Evolutionary conservation across 352 stramenopile species (phyloP), one percentile per base, ranked within the genome.

Genomic region (Pythium volutum): DNA sequence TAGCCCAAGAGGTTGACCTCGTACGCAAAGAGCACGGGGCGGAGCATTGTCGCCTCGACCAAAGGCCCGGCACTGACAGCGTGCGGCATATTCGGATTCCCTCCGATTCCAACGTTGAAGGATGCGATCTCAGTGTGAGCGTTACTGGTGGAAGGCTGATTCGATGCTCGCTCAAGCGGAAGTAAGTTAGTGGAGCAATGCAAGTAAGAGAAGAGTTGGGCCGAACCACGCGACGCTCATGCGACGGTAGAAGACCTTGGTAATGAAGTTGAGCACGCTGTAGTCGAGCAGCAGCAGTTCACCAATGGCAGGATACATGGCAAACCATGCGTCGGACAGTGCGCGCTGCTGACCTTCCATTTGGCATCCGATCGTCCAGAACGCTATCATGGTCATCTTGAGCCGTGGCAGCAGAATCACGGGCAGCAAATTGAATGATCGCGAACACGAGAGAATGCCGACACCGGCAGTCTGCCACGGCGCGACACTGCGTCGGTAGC

Each of bases 301-400:
- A 20, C 49, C 61, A 5, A 74, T 74, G 0, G 51, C 62, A 16
- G 68, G 65, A 27, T 79, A 80, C 5, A 80, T 61, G 0, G 49
- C 64, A 43, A 75, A 79, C 75, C 73, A 84, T 0, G 72, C 42
- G 15, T 77, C 67, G 0, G 64, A 22, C 8, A 81, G 20, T 0
- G 61, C 67, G 8, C 18, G 15, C 52, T 81, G 66, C 15, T 76
- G 53, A 2, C 73, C 73, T 62, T 81, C 63, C 41, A 80, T 78
- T 14, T 59, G 26, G 34, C 63, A 76, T 15, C 69, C 74, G 5
- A 72, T 55, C 2, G 71, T 50, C 27, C 60, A 74, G 15, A 74
- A 73, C 2, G 57, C 59, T 10, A 62, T 55, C 11, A 77, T 20
- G 20, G 51, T 71, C 20, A 67, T 64, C 41, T 70, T 74, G 5